Conservation (phyloP, 2,329 filamentous ascomycete species). For the Aspergillus aculeatinus region DNA sequence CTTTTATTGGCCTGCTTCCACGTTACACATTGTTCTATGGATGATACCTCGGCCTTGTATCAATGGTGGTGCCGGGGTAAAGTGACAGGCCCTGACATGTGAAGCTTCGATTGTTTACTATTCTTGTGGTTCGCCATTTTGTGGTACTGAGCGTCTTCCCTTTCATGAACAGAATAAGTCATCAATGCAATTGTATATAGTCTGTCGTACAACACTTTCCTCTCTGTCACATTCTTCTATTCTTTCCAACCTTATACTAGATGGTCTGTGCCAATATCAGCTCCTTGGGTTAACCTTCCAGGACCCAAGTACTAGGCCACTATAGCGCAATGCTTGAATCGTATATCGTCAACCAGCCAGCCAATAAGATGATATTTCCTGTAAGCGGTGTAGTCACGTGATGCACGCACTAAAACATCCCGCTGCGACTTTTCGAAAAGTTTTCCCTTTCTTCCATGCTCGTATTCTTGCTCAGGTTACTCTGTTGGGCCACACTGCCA, state of each 20-base stretch:
- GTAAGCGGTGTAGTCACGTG: background rate
- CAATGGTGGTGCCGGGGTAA: conserved; percentile 9
- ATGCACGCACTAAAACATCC: background rate
- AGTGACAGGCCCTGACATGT: conserved; percentile 7
- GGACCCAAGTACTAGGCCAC: too few species aligned
- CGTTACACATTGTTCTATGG: background rate
- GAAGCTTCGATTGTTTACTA: conserved; percentile 3
- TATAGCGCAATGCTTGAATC: too few species aligned
- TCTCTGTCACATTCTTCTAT: background rate
- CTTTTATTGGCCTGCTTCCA: background rate
- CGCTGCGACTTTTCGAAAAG: background rate
- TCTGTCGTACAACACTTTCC: background rate
- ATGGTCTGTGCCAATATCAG: too few species aligned
- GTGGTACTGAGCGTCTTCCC: conserved; percentile 5
- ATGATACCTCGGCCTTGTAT: background rate
- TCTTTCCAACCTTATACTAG: too few species aligned
- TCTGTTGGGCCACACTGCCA: background rate
- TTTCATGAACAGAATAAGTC: background rate
- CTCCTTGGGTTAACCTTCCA: too few species aligned
- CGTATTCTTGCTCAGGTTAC: background rate
- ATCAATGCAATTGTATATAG: background rate
- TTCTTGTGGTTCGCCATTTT: conserved; percentile 9
- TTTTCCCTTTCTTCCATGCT: background rate
- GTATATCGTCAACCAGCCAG: background rate
- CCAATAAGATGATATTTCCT: background rate